Base-by-base conservation (phyloP, 768 basidiomycete genomes). In the Tricholoma furcatifolium region DNA sequence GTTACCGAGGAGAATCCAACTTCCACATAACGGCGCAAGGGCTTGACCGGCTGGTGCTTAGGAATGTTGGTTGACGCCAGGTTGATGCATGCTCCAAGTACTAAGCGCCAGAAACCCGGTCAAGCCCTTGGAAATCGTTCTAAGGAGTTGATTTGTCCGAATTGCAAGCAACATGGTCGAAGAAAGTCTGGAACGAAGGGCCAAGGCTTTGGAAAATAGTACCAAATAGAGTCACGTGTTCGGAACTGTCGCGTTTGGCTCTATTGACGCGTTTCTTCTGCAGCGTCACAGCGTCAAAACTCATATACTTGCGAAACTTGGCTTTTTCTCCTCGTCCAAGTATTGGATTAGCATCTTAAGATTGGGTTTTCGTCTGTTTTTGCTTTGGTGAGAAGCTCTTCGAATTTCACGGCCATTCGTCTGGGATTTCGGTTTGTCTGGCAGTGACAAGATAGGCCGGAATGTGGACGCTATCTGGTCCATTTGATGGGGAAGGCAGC, bases 391-490 rank as follows among this genome's bases (percentile, higher is more conserved):
- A 3, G 27, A 27, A 27, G 27, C 27, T 27, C 27, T 34, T 23
- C n/a, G 46, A 27, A 17, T 27, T 23, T 7, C 7, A 7, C 7
- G 3, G 3, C 7, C 32, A 30, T 21, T 9, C 20, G 30, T 17
- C 2, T 34, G 30, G 30, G 5, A 2, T 11, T n/a, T 12, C 7
- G 18, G 40, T 31, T 24, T 8, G 31, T 36, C 24, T 43, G 12
- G 40, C 11, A 4, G 31, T 17, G 27, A 27, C 27, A 12, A 12
- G n/a, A 18, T 18, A 24, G 1, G 20, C 31, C 17, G 21, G 44
- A 24, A 84, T 84, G 83, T 84, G 83, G 83, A 53, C 76, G 1
- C 23, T 84, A 9, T 72, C 68, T 6, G 84, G 81, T 0, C 80
- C 81, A 1, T 84, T 84, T 48, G 83, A 84, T 52, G 67, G 72